Base-by-base conservation (phyloP, 1,284 basidiomycete species). In the Tranzscheliella williamsii region DNA sequence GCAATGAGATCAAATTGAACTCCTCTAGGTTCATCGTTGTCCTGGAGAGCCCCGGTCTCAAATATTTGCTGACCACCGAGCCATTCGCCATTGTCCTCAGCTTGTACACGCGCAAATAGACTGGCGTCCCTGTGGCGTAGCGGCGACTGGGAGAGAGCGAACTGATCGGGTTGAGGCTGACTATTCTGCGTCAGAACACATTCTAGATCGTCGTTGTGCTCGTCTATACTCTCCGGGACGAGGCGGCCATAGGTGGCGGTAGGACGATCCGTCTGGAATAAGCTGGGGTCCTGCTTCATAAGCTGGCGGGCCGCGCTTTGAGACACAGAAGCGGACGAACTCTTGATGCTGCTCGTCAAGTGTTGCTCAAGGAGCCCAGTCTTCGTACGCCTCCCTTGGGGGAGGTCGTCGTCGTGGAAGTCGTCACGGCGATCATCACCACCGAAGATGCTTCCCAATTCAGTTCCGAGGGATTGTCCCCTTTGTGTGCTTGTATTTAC, bases 401-500 rank as follows among this genome's bases (percentile, higher is more conserved):
- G 56, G 16, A 61, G 38, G 21, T 60, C 55, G 29, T 23, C 16
- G 29, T 61, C 52, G 43, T 56, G 44, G 23, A 61, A 51, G 32
- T 57, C 55, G 24, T 48, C 31, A 41, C 46, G 46, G 21, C 65
- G 58, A 21, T 70, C 67, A 22, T 55, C 56, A 15, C 53, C 63
- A 15, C 65, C 70, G 39, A 61, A 63, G 41, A 68, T 54, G 51
- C 69, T 72, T n/a, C 70, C 67, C 9, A 72, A 56, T 56, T 72
- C 70, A 35, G 68, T 72, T 8, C 58, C 68, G 13, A 72, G 44
- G 12, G 58, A 65, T 16, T 56, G 38, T n/a, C 49, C 61, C 13
- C 49, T 51, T 16, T 23, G 21, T 12, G 20, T 9, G 22, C 9
- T 24, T 38, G 3, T 13, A 6, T 26, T 2, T 32, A 42, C 5